phyloP scores from a whole-genome alignment of 371 early-diverging fungal species.

The Chytridiales sp. region DNA sequence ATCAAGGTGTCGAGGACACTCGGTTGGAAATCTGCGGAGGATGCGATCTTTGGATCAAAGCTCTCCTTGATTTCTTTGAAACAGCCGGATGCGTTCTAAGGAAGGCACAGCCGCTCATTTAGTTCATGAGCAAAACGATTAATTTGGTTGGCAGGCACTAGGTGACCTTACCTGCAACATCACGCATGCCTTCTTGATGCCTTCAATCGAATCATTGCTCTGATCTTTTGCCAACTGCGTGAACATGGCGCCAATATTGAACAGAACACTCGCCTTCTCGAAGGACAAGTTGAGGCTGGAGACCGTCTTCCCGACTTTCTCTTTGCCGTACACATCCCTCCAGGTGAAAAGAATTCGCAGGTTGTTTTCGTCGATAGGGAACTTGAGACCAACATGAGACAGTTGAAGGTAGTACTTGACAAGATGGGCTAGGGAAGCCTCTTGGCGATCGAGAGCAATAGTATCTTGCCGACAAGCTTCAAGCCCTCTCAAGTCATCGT shows the following conservation, averaged over 20 bases:
- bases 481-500: background rate
- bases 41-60: background rate
- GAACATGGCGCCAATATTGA: conserved; percentile 81
- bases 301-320: no score
- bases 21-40: conserved; percentile 17
- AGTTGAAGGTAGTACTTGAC: conserved; percentile 81
- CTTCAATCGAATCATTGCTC: conserved; percentile 56
- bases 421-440: conserved; percentile 65
- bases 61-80: background rate
- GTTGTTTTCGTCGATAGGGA: conserved; percentile 72
- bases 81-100: background rate
- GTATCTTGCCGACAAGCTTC: background rate
- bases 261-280: conserved; percentile 80
- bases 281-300: conserved; percentile 70
- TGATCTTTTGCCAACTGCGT: conserved; percentile 71
- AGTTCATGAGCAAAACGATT: conserved; percentile 74
- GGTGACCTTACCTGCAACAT: conserved; percentile 2
- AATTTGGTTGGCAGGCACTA: conserved; percentile 61
- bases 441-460: conserved; percentile 49
- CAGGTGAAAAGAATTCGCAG: conserved; percentile 39
- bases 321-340: conserved; percentile 32
- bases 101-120: conserved; percentile 1
- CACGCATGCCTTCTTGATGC: background rate
- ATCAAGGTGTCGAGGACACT: background rate
- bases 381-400: conserved; percentile 76